phyloP scores from a whole-genome alignment of 2,329 filamentous ascomycete species.

The Knoxdaviesia capensis region DNA sequence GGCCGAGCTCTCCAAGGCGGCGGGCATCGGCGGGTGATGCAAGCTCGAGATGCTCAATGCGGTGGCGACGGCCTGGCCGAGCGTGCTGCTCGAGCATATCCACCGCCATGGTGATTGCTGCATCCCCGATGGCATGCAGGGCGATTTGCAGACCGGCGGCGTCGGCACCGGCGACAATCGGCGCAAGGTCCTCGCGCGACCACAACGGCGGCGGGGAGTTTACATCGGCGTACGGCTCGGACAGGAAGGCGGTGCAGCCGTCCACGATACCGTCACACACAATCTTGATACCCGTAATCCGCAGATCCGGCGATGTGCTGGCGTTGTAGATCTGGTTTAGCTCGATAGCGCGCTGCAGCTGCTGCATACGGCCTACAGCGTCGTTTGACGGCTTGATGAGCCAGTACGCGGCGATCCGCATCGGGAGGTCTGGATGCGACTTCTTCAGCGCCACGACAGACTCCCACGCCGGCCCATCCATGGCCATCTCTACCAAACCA shows the following conservation, averaged over 20 bases:
- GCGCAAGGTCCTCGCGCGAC: conserved; percentile 27
- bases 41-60: conserved; percentile 46
- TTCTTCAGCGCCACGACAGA: conserved; percentile 23
- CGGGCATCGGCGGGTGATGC: conserved; percentile 31
- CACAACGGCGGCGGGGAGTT: conserved; percentile 22
- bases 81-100: conserved; percentile 27
- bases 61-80: conserved; percentile 27
- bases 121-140: conserved; percentile 45
- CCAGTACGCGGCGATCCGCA: conserved; percentile 35
- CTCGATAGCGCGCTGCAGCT: conserved; percentile 28
- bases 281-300: conserved; percentile 41
- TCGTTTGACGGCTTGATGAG: conserved; percentile 27
- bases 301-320: conserved; percentile 16
- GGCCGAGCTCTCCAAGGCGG: conserved; percentile 34
- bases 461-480: conserved; percentile 37
- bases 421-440: conserved; percentile 9
- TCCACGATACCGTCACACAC: conserved; percentile 47
- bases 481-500: conserved; percentile 37
- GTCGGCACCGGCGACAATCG: conserved; percentile 32
- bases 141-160: conserved; percentile 36
- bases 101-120: conserved; percentile 34
- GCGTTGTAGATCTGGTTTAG: conserved; percentile 16
- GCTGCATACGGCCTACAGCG: conserved; percentile 19
- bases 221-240: conserved; percentile 32
- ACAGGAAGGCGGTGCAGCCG: conserved; percentile 40